These are phyloP conservation scores for Boletellus ananiceps DNA, from an alignment of 768 basidiomycete species.

Conservation along the genomic window DNA sequence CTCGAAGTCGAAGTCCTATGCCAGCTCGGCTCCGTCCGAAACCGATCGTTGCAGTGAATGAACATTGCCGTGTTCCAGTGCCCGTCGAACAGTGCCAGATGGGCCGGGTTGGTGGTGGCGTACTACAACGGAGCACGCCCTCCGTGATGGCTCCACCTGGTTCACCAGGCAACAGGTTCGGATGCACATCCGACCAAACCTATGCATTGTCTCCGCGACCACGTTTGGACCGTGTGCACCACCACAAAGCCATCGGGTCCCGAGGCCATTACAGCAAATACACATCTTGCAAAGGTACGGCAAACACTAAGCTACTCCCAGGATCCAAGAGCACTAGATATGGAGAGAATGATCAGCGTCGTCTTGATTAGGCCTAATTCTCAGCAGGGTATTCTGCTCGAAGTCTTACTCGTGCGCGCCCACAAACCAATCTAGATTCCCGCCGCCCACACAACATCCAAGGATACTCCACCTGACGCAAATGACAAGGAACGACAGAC, in stretches of 20 bases:
- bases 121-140: neutral
- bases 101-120: neutral
- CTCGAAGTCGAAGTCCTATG: neutral
- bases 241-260: neutral
- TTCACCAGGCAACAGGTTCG: neutral
- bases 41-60: neutral
- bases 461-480: neutral
- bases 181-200: neutral
- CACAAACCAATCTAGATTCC: conserved; percentile 16
- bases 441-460: conserved; percentile 8
- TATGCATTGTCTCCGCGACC: neutral
- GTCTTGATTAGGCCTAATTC: conserved; percentile 2
- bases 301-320: neutral
- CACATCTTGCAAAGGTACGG: neutral
- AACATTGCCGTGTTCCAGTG: neutral
- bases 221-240: neutral
- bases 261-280: neutral
- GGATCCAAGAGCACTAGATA: neutral
- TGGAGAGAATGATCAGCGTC: neutral
- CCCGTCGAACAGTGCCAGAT: too few species aligned
- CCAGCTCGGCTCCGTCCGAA: conserved; percentile 1
- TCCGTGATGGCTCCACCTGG: neutral
- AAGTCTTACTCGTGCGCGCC: conserved; percentile 11
- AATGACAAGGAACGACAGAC: conserved; percentile 5
- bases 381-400: conserved; percentile 5